Evolutionary conservation across 192 early-diverging fungal species (phyloP).

Genomic region (Backusella westeae): DNA sequence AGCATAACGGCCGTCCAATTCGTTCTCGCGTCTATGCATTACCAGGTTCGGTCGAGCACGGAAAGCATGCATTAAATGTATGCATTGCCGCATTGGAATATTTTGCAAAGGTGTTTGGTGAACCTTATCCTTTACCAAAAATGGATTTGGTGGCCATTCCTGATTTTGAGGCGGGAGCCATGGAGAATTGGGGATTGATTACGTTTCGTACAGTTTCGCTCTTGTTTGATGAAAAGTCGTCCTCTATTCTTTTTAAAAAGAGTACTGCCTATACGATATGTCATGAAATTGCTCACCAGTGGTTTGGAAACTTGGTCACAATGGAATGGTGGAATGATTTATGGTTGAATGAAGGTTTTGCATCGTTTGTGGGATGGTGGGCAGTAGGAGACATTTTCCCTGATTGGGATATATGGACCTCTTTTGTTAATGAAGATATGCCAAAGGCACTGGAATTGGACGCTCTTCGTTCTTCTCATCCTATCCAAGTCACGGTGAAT

Average conservation of each 20-base stretch:
- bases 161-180: slow-evolving; percentile 76
- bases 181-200: slow-evolving; percentile 98
- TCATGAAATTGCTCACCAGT: slow-evolving; percentile 86
- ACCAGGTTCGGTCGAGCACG: slow-evolving; percentile 74
- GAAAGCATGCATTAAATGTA: slow-evolving; percentile 80
- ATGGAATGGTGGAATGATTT: slow-evolving; percentile 92
- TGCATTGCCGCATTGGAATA: slow-evolving; percentile 76
- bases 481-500: slow-evolving; percentile 86
- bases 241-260: slow-evolving; percentile 75
- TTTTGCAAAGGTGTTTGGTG: slow-evolving; percentile 84
- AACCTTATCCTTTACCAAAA: slow-evolving; percentile 92
- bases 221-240: slow-evolving; percentile 77
- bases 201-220: slow-evolving; percentile 86
- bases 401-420: slow-evolving; percentile 92
- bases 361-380: slow-evolving; percentile 91
- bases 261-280: slow-evolving; percentile 84
- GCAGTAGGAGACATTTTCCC: slow-evolving; percentile 91
- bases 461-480: slow-evolving; percentile 83
- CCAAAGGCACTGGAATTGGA: slow-evolving; percentile 77
- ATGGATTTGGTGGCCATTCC: slow-evolving; percentile 88
- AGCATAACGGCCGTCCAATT: slow-evolving; percentile 68
- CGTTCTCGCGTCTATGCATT: slow-evolving; percentile 84
- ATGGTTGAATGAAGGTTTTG: slow-evolving; percentile 98
- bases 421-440: slow-evolving; percentile 79
- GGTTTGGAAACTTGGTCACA: slow-evolving; percentile 96